These are phyloP conservation scores for Solanum dulcamara DNA, from an alignment of 257 asterid species.

Conservation along the genomic window DNA sequence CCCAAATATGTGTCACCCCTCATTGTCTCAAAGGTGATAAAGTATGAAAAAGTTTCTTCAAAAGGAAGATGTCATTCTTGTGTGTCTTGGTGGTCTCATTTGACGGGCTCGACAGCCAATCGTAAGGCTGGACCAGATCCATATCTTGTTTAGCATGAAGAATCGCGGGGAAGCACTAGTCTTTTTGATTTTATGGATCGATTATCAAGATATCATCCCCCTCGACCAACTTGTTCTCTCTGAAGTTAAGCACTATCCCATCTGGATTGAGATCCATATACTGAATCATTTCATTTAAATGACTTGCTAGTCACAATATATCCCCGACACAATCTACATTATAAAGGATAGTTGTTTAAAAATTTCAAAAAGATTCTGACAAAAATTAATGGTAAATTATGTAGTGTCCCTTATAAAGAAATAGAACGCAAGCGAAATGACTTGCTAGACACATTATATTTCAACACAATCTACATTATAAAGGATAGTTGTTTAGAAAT, in stretches of 20 bases:
- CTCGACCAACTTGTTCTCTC: not conserved
- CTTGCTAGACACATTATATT: not conserved
- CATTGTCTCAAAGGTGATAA: not conserved
- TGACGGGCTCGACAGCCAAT: not conserved
- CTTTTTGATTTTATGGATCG: not conserved
- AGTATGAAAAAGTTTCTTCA: not conserved
- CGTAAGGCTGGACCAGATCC: not conserved
- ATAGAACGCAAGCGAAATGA: not conserved
- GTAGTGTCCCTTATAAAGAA: not conserved
- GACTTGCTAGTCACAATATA: not conserved
- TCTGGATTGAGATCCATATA: not conserved
- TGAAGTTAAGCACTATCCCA: not conserved
- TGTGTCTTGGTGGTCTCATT: not conserved
- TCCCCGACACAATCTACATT: not conserved
- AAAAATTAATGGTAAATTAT: not conserved
- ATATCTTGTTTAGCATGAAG: not conserved
- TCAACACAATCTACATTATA: not conserved
- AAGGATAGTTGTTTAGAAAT: not conserved
- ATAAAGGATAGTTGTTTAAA: not conserved
- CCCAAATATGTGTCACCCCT: not conserved
- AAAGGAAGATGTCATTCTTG: not conserved
- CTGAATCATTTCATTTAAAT: not conserved
- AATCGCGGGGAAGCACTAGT: not conserved
- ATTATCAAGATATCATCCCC: not conserved
- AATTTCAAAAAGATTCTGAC: not conserved